Evolutionary conservation across 768 basidiomycete species (phyloP), one percentile per base, ranked within the genome.

Genomic region (Cystobasidium ongulense): DNA sequence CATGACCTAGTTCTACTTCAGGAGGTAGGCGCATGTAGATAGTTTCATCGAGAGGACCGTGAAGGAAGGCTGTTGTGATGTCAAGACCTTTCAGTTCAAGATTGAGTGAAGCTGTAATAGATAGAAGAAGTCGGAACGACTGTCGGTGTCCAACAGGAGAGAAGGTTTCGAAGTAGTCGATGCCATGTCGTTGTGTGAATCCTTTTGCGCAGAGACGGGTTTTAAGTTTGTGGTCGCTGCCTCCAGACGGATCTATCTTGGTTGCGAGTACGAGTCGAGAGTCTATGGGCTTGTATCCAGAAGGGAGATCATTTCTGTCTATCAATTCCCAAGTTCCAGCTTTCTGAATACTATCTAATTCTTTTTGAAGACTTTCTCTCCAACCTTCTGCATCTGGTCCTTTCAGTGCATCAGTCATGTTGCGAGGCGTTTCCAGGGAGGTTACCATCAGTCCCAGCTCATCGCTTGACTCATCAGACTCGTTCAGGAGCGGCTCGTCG

Each of bases 311-410:
- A 8, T 33, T 21, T 41, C n/a, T 27, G 38, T 63, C 62, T 10
- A 66, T 33, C 38, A 66, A 17, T 4, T 66, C 64, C 64, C 64
- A 66, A 35, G 36, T 66, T 5, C 43, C 64, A 41, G 64, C 64
- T 4, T 66, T 29, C 64, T 66, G 21, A 15, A 66, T 50, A 43
- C 64, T 66, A 15, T 35, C 25, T 31, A 66, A 36, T 43, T 66
- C 64, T 18, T 39, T 41, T 15, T 66, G 33, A 3, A 66, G 41
- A 17, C 17, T 17, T 25, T 33, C 17, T 43, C 43, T 35, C 64
- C 64, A 66, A 13, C 23, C 39, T 36, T 39, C 38, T 5, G 29
- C n/a, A 43, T 66, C 64, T 17, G 33, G 31, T 23, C 64, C 64
- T 5, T 23, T 25, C 15, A 43, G 27, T 11, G 64, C 64, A 18